phyloP scores from a whole-genome alignment of 139 green algal species.

The Pycnococcus provasolii region DNA sequence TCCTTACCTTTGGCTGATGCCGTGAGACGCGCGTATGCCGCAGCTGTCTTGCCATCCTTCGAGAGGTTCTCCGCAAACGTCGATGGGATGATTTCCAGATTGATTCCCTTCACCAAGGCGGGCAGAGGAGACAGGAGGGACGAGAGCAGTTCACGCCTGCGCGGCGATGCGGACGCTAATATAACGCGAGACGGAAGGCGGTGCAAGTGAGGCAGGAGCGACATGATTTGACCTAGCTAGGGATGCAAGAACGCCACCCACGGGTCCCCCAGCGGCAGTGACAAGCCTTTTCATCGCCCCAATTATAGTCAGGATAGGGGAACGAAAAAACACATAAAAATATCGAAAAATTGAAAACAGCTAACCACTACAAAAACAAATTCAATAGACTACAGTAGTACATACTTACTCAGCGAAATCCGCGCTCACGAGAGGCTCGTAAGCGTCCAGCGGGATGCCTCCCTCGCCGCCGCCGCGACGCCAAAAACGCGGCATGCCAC shows the following conservation, averaged over 20 bases:
- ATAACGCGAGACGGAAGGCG: slow-evolving; percentile 34
- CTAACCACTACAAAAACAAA: too few relatives aligned
- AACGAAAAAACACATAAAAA: too few relatives aligned
- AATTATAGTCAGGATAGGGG: too few relatives aligned
- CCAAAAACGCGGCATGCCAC: not conserved
- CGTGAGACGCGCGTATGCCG: slow-evolving; percentile 59
- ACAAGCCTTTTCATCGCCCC: too few relatives aligned
- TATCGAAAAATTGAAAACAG: too few relatives aligned
- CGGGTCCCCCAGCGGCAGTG: too few relatives aligned
- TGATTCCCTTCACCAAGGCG: slow-evolving; percentile 35
- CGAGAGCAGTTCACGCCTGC: slow-evolving; percentile 50
- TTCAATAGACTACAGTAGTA: too few relatives aligned
- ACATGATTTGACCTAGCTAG: too few relatives aligned
- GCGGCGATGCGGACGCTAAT: slow-evolving; percentile 50
- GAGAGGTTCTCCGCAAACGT: slow-evolving; percentile 72
- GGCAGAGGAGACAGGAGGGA: slow-evolving; percentile 28
- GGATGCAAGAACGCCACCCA: too few relatives aligned
- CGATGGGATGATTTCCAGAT: slow-evolving; percentile 49
- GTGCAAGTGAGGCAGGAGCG: too few relatives aligned
- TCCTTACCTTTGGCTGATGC: slow-evolving; percentile 60
- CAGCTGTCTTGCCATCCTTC: slow-evolving; percentile 26
- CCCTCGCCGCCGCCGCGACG: not conserved
- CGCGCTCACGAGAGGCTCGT: not conserved
- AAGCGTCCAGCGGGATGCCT: not conserved
- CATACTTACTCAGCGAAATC: too few relatives aligned